Conservation (phyloP, 176 grass and related monocot species). For the Phoenix dactylifera region DNA sequence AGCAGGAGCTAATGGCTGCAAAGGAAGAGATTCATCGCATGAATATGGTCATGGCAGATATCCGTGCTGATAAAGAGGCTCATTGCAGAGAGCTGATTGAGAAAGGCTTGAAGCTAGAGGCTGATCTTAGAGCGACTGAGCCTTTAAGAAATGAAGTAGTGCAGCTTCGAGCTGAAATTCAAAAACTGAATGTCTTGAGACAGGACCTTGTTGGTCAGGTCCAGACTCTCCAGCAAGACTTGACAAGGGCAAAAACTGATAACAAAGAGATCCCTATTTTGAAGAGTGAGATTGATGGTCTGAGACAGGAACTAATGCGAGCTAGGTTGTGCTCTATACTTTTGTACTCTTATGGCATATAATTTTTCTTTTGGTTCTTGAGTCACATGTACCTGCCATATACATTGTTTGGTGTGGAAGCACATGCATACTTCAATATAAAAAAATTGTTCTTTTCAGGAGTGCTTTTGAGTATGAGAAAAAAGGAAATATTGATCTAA, state of each 20-base stretch:
- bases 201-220: constrained; percentile 10
- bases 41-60: constrained; percentile 1
- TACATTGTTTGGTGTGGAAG: no score
- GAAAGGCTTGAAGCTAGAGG: constrained; percentile 6
- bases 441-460: not conserved
- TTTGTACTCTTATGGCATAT: not conserved
- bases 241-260: constrained; percentile 1
- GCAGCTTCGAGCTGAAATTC: constrained; percentile 5
- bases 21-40: constrained; percentile 15
- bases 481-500: constrained; percentile 19
- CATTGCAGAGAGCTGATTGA: constrained; percentile 3
- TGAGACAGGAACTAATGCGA: constrained; percentile 1
- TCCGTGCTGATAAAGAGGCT: constrained; percentile 16
- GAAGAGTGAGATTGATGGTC: constrained; percentile 10
- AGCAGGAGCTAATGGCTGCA: constrained; percentile 5
- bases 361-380: no score
- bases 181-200: constrained; percentile 13
- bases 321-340: not conserved
- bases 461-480: constrained; percentile 19
- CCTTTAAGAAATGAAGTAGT: constrained; percentile 12
- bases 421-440: no score
- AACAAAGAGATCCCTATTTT: constrained; percentile 9
- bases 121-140: constrained; percentile 9
- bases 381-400: no score
- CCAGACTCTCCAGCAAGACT: constrained; percentile 18